phyloP scores from a whole-genome alignment of 129 eudicot species.

The Calendula officinalis region DNA sequence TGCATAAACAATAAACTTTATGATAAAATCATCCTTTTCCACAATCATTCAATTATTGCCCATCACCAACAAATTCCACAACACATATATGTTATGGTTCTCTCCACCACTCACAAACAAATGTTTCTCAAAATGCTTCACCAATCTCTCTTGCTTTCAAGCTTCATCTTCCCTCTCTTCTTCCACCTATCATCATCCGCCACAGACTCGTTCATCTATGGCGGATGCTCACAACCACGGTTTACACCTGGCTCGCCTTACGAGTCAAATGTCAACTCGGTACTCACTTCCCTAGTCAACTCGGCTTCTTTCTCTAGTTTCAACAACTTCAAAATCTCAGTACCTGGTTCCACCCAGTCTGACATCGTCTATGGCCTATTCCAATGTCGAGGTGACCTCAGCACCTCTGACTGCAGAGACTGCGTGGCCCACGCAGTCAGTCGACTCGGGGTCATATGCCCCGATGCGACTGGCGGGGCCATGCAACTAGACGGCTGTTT shows the following conservation, averaged over 20 bases:
- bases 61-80: conserved; percentile 37
- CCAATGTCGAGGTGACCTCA: conserved; percentile 77
- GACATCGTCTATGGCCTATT: conserved; percentile 70
- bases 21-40: conserved; percentile 19
- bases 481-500: conserved; percentile 76
- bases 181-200: conserved; percentile 39
- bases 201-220: conserved; percentile 57
- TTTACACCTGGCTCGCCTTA: conserved; percentile 48
- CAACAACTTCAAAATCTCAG: conserved; percentile 72
- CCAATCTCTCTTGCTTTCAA: conserved; percentile 26
- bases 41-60: conserved; percentile 42
- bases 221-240: conserved; percentile 59
- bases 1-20: neutral
- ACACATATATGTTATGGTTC: conserved; percentile 26
- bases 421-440: conserved; percentile 62
- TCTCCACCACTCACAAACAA: conserved; percentile 19
- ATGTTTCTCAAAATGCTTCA: conserved; percentile 27
- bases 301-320: conserved; percentile 54
- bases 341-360: conserved; percentile 53
- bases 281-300: conserved; percentile 73
- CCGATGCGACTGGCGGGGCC: conserved; percentile 58
- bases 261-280: conserved; percentile 67
- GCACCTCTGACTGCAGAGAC: conserved; percentile 42
- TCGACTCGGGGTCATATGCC: conserved; percentile 64
- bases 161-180: conserved; percentile 28